These are phyloP conservation scores for Nannochloropsis gaditana DNA, from an alignment of 108 stramenopile species.

Conservation along the genomic window DNA sequence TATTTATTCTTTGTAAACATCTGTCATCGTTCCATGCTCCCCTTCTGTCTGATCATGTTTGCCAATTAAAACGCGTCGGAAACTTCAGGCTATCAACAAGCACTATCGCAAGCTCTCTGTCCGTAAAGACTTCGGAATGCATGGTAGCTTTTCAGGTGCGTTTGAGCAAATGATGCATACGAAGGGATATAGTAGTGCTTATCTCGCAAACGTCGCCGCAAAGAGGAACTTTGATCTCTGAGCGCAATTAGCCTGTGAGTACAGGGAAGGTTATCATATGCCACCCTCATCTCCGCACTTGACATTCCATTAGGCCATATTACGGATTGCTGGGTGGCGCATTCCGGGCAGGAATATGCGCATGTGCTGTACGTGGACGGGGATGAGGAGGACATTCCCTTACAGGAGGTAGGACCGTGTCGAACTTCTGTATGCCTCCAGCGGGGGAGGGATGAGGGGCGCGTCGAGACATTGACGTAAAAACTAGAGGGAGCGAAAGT, in stretches of 20 bases:
- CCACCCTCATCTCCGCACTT: neutral
- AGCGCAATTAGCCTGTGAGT: too few relatives aligned
- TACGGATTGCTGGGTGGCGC: constrained; percentile 1
- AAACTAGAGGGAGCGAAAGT: neutral
- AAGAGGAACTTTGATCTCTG: neutral
- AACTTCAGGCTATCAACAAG: neutral
- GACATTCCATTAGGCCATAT: neutral
- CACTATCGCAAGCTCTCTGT: neutral
- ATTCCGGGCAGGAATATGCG: neutral
- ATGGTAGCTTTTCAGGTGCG: neutral
- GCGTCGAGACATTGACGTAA: neutral
- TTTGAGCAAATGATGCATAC: neutral
- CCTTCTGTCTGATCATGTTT: too few relatives aligned
- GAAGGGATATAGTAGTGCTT: neutral
- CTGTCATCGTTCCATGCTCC: too few relatives aligned
- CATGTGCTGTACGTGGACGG: neutral
- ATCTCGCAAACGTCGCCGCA: neutral
- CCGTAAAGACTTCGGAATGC: neutral
- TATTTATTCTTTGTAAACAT: too few relatives aligned
- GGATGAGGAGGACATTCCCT: neutral
- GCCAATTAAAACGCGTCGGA: too few relatives aligned
- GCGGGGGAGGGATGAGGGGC: neutral
- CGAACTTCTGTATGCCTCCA: neutral
- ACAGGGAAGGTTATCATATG: neutral
- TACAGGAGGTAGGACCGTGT: neutral